Percentiles rank a stretch among this genome's conserved stretches.
Evolutionary conservation across 2,329 filamentous ascomycete species (phyloP).

Genomic region (Phyllosticta citribraziliensis): DNA sequence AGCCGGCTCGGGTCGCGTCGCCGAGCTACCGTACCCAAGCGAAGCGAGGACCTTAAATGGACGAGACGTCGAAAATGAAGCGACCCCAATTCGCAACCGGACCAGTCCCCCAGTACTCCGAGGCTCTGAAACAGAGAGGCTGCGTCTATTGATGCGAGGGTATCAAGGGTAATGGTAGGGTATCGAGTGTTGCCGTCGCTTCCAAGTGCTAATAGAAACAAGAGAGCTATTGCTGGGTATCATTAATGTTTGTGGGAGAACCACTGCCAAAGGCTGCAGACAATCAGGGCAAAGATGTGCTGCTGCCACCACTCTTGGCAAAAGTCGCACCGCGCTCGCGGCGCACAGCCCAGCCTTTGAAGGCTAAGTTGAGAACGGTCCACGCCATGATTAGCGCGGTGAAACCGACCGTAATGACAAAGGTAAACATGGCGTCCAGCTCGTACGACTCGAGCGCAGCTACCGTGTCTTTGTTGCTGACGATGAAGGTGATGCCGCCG

Average conservation of each 20-base stretch:
- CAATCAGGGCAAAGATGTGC: conserved; percentile 4
- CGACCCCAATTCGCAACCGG: neutral
- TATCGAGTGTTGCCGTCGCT: neutral
- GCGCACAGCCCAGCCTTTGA: conserved; percentile 73
- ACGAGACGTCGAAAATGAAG: neutral
- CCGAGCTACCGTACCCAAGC: neutral
- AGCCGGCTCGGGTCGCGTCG: neutral
- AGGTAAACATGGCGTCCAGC: conserved; percentile 86
- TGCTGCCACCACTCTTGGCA: neutral
- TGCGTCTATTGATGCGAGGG: neutral
- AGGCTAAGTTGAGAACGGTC: conserved; percentile 63
- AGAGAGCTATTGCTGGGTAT: neutral
- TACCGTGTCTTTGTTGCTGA: conserved; percentile 71
- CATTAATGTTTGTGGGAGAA: neutral
- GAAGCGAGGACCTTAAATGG: neutral
- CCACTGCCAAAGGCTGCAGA: neutral
- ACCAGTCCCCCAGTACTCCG: neutral
- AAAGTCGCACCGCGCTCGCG: conserved; percentile 20
- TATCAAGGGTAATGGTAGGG: neutral
- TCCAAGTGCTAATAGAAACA: neutral
- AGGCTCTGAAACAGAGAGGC: neutral
- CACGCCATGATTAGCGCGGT: conserved; percentile 80
- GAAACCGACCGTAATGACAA: conserved; percentile 77
- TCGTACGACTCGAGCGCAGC: conserved; percentile 64
- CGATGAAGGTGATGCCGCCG: conserved; percentile 87